Percentiles rank a stretch among this genome's conserved stretches.
Evolutionary conservation across 345 rosid genomes (phyloP).

Genomic region (Leavenworthia alabamica): DNA sequence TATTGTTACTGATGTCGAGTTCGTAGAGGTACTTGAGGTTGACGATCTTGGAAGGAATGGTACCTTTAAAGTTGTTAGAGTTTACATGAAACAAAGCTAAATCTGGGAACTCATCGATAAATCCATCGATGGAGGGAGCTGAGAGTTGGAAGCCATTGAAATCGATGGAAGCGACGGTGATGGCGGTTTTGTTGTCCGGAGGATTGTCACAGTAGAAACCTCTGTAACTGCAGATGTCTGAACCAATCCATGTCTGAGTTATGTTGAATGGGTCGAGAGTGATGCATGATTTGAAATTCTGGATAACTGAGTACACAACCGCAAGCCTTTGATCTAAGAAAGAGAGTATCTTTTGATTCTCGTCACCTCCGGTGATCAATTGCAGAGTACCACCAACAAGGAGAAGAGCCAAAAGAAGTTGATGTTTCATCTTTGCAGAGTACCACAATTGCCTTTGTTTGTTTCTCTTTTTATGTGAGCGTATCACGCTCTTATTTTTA

Average conservation of each 20-base stretch:
- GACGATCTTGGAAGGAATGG: slow-evolving; percentile 45
- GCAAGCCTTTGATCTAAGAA: slow-evolving; percentile 72
- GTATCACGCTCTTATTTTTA: too few species aligned
- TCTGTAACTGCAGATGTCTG: slow-evolving; percentile 66
- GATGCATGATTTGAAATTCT: slow-evolving; percentile 59
- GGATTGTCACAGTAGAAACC: slow-evolving; percentile 83
- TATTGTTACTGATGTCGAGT: slow-evolving; percentile 77
- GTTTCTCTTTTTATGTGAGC: too few species aligned
- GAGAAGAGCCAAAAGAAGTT: slow-evolving; percentile 7
- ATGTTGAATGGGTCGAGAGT: slow-evolving; percentile 63
- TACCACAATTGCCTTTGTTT: too few species aligned
- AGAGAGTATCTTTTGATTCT: slow-evolving; percentile 15
- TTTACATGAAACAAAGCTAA: slow-evolving; percentile 83
- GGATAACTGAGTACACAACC: slow-evolving; percentile 62
- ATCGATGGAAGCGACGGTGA: slow-evolving; percentile 69
- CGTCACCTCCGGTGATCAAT: neutral
- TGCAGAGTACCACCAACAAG: neutral
- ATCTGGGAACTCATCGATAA: slow-evolving; percentile 65
- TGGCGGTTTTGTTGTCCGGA: slow-evolving; percentile 68
- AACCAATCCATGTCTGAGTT: slow-evolving; percentile 66
- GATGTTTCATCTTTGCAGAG: slow-evolving; percentile 11
- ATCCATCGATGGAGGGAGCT: slow-evolving; percentile 71
- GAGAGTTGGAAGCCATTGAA: slow-evolving; percentile 78
- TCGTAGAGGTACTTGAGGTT: slow-evolving; percentile 74
- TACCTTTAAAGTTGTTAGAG: slow-evolving; percentile 67